phyloP scores from a whole-genome alignment of 495 filamentous ascomycete genomes.

The Neurospora tetraspora region DNA sequence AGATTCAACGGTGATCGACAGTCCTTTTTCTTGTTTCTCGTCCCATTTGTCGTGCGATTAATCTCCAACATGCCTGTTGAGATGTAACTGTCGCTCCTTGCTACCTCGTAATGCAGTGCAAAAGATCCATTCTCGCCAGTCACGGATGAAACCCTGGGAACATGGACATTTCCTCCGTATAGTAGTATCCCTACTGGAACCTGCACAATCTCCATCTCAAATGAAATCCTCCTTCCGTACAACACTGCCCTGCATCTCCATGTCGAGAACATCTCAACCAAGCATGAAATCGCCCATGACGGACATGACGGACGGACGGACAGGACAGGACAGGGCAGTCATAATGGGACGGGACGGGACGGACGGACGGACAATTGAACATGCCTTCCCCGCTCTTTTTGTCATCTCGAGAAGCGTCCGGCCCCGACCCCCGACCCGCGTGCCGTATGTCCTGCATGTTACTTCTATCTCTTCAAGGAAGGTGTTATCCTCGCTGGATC shows the following conservation, averaged over 20 bases:
- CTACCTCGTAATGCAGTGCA: neutral
- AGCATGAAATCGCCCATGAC: neutral
- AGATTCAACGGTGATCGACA: neutral
- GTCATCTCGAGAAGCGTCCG: neutral
- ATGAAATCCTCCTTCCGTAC: neutral
- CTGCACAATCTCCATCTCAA: neutral
- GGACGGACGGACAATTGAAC: neutral
- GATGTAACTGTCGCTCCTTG: neutral
- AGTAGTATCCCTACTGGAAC: neutral
- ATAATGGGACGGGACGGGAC: neutral
- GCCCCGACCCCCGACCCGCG: neutral
- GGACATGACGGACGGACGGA: no score
- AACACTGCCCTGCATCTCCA: neutral
- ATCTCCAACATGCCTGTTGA: neutral
- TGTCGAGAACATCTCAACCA: neutral
- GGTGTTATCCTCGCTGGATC: neutral
- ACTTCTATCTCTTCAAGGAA: neutral
- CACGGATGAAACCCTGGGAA: neutral
- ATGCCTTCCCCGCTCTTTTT: neutral
- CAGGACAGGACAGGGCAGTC: no score
- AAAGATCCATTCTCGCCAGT: neutral
- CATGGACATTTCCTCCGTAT: neutral
- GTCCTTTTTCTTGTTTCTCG: neutral
- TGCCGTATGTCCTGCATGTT: neutral
- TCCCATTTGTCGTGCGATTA: neutral